Base-by-base conservation (phyloP, 306 rosid species). In the Glycine latifolia region DNA sequence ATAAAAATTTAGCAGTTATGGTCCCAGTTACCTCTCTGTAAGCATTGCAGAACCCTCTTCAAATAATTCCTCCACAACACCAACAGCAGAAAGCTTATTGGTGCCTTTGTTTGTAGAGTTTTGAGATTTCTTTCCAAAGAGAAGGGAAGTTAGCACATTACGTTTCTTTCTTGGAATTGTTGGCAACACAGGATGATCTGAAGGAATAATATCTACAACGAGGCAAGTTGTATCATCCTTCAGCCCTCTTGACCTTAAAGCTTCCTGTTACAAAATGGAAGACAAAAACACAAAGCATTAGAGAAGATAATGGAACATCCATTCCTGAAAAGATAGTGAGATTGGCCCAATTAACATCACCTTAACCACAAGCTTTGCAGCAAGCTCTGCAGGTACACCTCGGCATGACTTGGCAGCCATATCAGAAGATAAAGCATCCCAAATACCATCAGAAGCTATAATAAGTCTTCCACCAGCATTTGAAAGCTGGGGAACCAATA, bases 41-140 rank as follows among this genome's bases (percentile, higher is more conserved):
- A 94, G 98, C 92, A 94, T 88, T 53, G 98, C 98, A 78, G 98
- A 94, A 78, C 98, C 98, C 79, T 91, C 98, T 91, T 94, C 98
- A 81, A 94, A 94, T 75, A 94, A 82, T 84, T 94, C 98, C 89
- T 94, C 98, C 77, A 94, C 97, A 55, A 75, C 93, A 53, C 97
- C 97, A 54, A 94, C 94, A 26, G 98, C 81, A 9, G 98, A 94
- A 69, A 88, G 98, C 82, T 94, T 94, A 79, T 79, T 88, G 12
- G 90, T 84, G 73, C 88, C 73, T 88, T 91, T 91, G 88, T 68
- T 87, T 15, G 87, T 67, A 50, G 89, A 69, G 81, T 87, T 89
- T 47, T 54, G 88, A 60, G 81, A 85, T 86, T 91, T 93, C 91
- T 90, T 93, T 87, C 97, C 92, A 58, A 91, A 94, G 62, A 91